Base-by-base conservation (phyloP, 2,329 filamentous ascomycete species). In the Epichloe elymi region DNA sequence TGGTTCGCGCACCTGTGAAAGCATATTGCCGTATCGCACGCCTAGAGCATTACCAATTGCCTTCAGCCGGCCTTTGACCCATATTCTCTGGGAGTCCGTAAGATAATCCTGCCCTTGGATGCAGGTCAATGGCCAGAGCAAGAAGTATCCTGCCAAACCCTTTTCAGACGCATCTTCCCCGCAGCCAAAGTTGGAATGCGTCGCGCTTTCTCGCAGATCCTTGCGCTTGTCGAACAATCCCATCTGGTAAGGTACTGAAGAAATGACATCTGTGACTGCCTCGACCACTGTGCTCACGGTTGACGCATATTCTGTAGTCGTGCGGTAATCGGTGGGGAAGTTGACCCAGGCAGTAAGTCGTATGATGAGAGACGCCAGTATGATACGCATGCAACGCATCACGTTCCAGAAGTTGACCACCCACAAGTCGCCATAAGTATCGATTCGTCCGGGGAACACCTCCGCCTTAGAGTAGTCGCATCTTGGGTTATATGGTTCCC, bases 321-420 rank as follows among this genome's bases (percentile, higher is more conserved):
- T 81, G 40, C 78, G 70, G 59, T 82, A 82, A 60, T 83, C 79
- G 14, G 77, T 71, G 0, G 79, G 79, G 15, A 72, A 68, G 62
- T 75, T 77, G 37, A 77, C 67, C 78, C 78, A 82, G 2, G 79
- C 79, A 10, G 74, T 73, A 55, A 76, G 79, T 5, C 79, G 74
- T 8, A 82, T 73, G 19, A 74, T 70, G 8, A 78, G 63, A 10
- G 75, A 73, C 4, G 74, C 70, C 20, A 81, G 67, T 46, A 78
- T 70, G 37, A 82, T 66, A 2, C 79, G 69, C 12, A 73, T 70
- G 8, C 74, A 70, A 10, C 78, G 68, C 51, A 70, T 66, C 61
- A 75, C 64, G 58, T 82, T 82, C 72, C 74, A 78, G 12, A 78
- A 66, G 54, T 70, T 74, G 15, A 73, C 74, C 41, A 78, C 73